These are phyloP conservation scores for Articulospora tetracladia DNA, from an alignment of 495 filamentous ascomycete species.

Conservation along the genomic window DNA sequence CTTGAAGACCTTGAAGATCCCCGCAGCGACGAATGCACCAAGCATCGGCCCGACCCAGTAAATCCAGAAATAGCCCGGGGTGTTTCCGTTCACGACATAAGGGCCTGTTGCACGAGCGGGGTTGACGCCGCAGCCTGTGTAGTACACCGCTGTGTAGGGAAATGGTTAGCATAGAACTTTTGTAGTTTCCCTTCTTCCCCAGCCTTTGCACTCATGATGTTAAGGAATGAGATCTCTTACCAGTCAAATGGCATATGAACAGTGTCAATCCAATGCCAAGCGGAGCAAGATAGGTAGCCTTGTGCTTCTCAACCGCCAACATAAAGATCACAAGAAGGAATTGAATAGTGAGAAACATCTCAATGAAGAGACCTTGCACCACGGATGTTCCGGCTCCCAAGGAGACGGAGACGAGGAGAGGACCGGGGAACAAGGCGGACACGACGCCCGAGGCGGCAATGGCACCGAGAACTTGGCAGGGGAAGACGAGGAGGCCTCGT, in stretches of 20 bases:
- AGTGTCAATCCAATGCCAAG: constrained; percentile 47
- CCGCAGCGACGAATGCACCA: constrained; percentile 55
- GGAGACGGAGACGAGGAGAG: constrained; percentile 37
- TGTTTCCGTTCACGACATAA: constrained; percentile 55
- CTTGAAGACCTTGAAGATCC: constrained; percentile 64
- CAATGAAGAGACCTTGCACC: constrained; percentile 47
- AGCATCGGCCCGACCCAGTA: constrained; percentile 55
- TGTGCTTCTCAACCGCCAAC: constrained; percentile 52
- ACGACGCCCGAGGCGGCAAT: constrained; percentile 52
- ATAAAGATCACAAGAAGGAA: constrained; percentile 52
- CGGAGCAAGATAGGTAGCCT: constrained; percentile 43
- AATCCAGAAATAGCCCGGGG: constrained; percentile 68
- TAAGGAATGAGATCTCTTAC: too few species aligned
- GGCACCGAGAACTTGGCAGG: constrained; percentile 50
- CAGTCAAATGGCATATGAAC: constrained; percentile 47
- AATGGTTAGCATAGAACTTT: too few species aligned
- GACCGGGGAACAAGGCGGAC: constrained; percentile 43
- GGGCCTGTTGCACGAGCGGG: constrained; percentile 71
- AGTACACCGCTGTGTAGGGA: constrained; percentile 47
- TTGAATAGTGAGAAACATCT: constrained; percentile 47
- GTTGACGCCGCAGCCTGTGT: constrained; percentile 70
- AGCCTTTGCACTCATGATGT: too few species aligned
- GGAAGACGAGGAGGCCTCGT: constrained; percentile 43
- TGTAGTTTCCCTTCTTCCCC: too few species aligned
- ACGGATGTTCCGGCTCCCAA: constrained; percentile 35